Evolutionary conservation across 2,329 filamentous ascomycete species (phyloP).

Genomic region (Hypoxylon sp.): DNA sequence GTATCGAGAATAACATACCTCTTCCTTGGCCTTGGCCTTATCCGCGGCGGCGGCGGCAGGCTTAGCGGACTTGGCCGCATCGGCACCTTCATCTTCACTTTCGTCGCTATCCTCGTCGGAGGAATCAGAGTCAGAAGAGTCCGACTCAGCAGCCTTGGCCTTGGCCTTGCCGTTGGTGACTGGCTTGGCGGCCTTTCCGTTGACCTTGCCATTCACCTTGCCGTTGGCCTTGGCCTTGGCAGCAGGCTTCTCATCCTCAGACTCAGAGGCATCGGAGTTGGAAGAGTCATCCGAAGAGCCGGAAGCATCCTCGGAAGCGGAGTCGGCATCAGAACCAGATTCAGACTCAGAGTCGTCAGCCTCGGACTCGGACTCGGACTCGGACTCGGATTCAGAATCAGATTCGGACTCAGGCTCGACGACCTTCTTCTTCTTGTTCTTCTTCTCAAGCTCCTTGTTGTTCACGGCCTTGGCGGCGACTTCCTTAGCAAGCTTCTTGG

Average conservation of each 20-base stretch:
- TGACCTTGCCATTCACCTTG: slow-evolving; percentile 55
- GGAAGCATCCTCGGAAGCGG: slow-evolving; percentile 45
- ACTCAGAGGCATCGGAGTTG: slow-evolving; percentile 50
- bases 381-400: slow-evolving; percentile 49
- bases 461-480: slow-evolving; percentile 64
- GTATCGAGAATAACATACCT: slow-evolving; percentile 48
- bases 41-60: slow-evolving; percentile 44
- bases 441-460: slow-evolving; percentile 57
- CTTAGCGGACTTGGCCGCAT: slow-evolving; percentile 48
- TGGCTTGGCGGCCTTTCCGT: slow-evolving; percentile 55
- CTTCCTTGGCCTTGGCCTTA: slow-evolving; percentile 47
- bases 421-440: slow-evolving; percentile 48
- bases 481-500: slow-evolving; percentile 77
- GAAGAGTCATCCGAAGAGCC: slow-evolving; percentile 45
- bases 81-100: slow-evolving; percentile 48
- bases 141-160: slow-evolving; percentile 55
- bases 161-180: slow-evolving; percentile 54
- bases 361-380: slow-evolving; percentile 53
- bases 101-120: slow-evolving; percentile 50
- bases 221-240: slow-evolving; percentile 48
- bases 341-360: slow-evolving; percentile 51
- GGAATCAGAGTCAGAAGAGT: slow-evolving; percentile 57
- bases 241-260: slow-evolving; percentile 54
- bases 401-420: slow-evolving; percentile 52
- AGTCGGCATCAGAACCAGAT: slow-evolving; percentile 50